phyloP scores from a whole-genome alignment of 345 rosid species.

The Microcos paniculata region DNA sequence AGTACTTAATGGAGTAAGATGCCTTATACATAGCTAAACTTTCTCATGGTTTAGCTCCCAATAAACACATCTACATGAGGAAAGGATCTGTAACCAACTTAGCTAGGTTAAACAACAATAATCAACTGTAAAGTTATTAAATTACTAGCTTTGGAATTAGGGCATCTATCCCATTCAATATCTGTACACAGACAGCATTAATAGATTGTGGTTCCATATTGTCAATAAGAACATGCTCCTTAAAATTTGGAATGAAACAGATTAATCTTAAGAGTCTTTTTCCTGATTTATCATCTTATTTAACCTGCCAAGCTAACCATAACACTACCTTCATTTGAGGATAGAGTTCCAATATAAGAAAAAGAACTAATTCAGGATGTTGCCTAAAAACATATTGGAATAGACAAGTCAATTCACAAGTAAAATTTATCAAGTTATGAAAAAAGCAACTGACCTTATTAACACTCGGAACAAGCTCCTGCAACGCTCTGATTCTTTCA shows the following conservation, averaged over 20 bases:
- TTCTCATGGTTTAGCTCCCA: slow-evolving; percentile 1
- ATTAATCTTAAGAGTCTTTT: background rate
- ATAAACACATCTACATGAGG: slow-evolving; percentile 5
- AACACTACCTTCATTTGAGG: background rate
- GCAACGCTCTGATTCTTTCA: slow-evolving; percentile 94
- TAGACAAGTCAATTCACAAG: background rate
- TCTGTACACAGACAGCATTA: background rate
- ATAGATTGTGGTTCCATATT: background rate
- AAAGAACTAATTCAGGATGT: slow-evolving; percentile 1
- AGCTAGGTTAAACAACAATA: background rate
- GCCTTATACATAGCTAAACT: background rate
- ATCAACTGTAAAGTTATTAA: too few relatives aligned
- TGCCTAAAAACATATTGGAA: background rate
- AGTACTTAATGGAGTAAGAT: background rate
- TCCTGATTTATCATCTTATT: background rate
- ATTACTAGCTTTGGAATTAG: too few relatives aligned
- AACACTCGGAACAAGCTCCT: slow-evolving; percentile 97
- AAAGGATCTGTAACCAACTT: slow-evolving; percentile 4
- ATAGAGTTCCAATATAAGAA: slow-evolving; percentile 8
- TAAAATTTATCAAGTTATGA: slow-evolving; percentile 5
- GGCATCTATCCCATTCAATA: too few relatives aligned
- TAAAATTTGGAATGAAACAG: background rate
- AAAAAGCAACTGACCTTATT: slow-evolving; percentile 66
- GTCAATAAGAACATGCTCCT: background rate
- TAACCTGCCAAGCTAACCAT: background rate